Evolutionary conservation across 768 basidiomycete species (phyloP), one percentile per base, ranked within the genome.

Genomic region (Scleroderma bovista): DNA sequence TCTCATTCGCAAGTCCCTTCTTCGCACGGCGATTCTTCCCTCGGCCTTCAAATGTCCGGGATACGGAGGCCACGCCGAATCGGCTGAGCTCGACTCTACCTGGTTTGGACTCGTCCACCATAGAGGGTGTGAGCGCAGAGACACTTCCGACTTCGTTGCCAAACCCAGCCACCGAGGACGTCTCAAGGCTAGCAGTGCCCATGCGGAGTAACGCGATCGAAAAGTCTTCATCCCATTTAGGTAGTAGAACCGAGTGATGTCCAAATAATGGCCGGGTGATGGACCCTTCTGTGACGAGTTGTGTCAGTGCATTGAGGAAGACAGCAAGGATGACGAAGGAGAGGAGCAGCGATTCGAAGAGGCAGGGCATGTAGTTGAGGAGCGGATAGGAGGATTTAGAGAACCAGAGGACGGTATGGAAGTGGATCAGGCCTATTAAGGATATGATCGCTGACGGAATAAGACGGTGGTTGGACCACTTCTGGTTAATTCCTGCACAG

Each of bases 111-210:
- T 56, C 53, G 34, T 44, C 48, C 34, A 46, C 41, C 19, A 50
- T 16, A 7, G 57, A 26, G 2, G 55, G 43, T 44, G 48, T 54
- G 32, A 68, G 44, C 12, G 57, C 57, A 39, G 66, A 56, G 44
- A 88, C 72, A 5, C 75, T 69, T 7, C 80, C 79, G 12, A 88
- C 81, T 63, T 90, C 86, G 57, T 89, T 88, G 1, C 83, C 81
- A 61, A 86, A 75, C 3, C 88, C 88, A 20, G 79, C 74, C 10
- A 85, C 72, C 41, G 80, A 81, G 0, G 86, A 88, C 0, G 84
- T 82, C 61, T 90, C 88, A 44, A 90, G 71, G 54, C 83, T 85
- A 3, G 85, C 86, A 1, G 84, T 84, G 17, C 86, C 86, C 17
- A 88, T 71, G 19, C 88, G 79, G 38, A 89, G 71, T 34, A 90